phyloP scores from a whole-genome alignment of 495 filamentous ascomycete species.

The Penicillium dipodomyicola region DNA sequence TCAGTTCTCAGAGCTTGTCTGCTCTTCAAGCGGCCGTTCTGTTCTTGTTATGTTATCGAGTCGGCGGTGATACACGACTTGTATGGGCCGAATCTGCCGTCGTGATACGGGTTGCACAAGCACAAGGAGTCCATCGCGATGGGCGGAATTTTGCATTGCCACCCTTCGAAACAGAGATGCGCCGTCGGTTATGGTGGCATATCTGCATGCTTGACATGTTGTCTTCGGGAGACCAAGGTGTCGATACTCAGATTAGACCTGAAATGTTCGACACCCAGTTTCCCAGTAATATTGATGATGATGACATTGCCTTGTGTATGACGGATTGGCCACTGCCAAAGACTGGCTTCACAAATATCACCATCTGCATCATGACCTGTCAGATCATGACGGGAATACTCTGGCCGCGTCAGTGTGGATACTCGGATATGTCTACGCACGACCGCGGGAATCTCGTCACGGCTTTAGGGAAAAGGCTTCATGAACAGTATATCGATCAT shows the following conservation, averaged over 20 bases:
- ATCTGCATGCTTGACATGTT: constrained; percentile 70
- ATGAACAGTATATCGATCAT: constrained; percentile 60
- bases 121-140: constrained; percentile 70
- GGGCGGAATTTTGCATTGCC: constrained; percentile 54
- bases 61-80: constrained; percentile 54
- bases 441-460: constrained; percentile 2
- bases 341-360: constrained; percentile 65
- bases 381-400: constrained; percentile 46
- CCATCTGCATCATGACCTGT: constrained; percentile 62
- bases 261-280: constrained; percentile 61
- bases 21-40: constrained; percentile 69
- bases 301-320: constrained; percentile 59
- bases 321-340: constrained; percentile 50
- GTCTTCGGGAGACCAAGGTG: constrained; percentile 72
- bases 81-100: constrained; percentile 60
- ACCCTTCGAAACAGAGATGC: constrained; percentile 73
- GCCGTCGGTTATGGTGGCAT: constrained; percentile 75
- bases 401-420: constrained; percentile 7
- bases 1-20: constrained; percentile 60
- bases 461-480: constrained; percentile 36
- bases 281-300: constrained; percentile 67
- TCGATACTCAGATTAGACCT: constrained; percentile 63
- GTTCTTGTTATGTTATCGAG: constrained; percentile 58
- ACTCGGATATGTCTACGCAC: not conserved
- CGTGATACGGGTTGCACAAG: constrained; percentile 67